Conservation (phyloP, 2,329 filamentous ascomycete genomes). For the Cephalotrichum gorgonifer region DNA sequence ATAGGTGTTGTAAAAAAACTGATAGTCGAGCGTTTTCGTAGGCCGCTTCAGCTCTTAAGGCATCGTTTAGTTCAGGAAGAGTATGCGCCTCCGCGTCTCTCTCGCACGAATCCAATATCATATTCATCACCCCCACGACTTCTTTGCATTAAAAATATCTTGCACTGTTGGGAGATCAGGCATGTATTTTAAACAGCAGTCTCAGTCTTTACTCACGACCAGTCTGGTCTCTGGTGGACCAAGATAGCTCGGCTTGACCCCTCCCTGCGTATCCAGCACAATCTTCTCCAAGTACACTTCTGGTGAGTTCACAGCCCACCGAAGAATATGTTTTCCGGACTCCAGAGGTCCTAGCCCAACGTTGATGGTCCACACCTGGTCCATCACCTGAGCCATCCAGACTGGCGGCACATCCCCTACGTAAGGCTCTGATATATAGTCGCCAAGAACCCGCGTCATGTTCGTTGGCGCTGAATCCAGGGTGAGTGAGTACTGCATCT, state of each 20-base stretch:
- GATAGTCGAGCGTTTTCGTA: too few relatives aligned
- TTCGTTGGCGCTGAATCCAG: conserved; percentile 12
- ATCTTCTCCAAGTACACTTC: conserved; percentile 21
- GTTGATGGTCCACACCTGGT: conserved; percentile 15
- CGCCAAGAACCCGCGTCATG: conserved; percentile 12
- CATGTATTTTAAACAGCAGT: too few relatives aligned
- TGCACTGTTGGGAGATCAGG: too few relatives aligned
- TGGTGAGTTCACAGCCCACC: conserved; percentile 17
- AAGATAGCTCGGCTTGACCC: conserved; percentile 16
- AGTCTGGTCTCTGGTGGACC: conserved; percentile 16
- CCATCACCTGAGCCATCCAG: conserved; percentile 17
- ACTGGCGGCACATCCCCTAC: conserved; percentile 11
- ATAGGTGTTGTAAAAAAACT: too few relatives aligned
- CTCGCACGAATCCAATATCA: too few relatives aligned
- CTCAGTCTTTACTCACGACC: too few relatives aligned
- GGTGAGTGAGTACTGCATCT: conserved; percentile 16
- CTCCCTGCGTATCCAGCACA: conserved; percentile 17
- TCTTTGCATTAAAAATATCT: too few relatives aligned
- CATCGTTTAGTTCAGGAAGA: too few relatives aligned
- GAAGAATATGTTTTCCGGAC: conserved; percentile 15
- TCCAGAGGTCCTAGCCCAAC: conserved; percentile 11
- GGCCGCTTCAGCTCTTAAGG: too few relatives aligned
- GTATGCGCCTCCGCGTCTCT: too few relatives aligned
- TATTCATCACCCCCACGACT: too few relatives aligned
- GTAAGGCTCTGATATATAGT: conserved; percentile 10